Percentiles rank a stretch among this genome's conserved stretches.
These are phyloP conservation scores for Pyrenophora teres DNA, from an alignment of 2,329 filamentous ascomycete genomes.

Conservation along the genomic window DNA sequence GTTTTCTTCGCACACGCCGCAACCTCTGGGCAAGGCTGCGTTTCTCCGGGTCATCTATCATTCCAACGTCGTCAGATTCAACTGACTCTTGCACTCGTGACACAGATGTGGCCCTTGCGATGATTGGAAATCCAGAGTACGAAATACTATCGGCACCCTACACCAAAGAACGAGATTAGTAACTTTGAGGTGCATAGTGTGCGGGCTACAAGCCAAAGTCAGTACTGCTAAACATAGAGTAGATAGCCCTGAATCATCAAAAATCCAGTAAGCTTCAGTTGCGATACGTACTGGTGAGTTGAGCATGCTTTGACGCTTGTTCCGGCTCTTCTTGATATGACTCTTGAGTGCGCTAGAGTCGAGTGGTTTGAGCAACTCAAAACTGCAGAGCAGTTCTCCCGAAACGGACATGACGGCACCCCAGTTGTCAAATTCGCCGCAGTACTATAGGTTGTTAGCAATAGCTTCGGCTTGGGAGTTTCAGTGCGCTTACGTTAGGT, in stretches of 20 bases:
- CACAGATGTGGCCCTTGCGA: slow-evolving; percentile 11
- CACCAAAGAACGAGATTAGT: slow-evolving; percentile 44
- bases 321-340: slow-evolving; percentile 97
- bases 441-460: slow-evolving; percentile 68
- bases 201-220: slow-evolving; percentile 49
- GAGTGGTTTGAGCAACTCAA: slow-evolving; percentile 93
- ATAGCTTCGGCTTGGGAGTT: not conserved
- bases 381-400: slow-evolving; percentile 89
- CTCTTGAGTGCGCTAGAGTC: slow-evolving; percentile 96
- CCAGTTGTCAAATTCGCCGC: slow-evolving; percentile 99
- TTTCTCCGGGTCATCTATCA: slow-evolving; percentile 18
- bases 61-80: slow-evolving; percentile 13
- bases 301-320: slow-evolving; percentile 91
- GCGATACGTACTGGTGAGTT: slow-evolving; percentile 85
- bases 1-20: slow-evolving; percentile 22
- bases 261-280: slow-evolving; percentile 18
- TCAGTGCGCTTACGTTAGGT: slow-evolving; percentile 76
- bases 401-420: slow-evolving; percentile 99
- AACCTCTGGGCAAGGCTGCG: slow-evolving; percentile 18
- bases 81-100: slow-evolving; percentile 15
- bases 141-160: slow-evolving; percentile 28
- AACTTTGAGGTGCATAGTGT: slow-evolving; percentile 57
- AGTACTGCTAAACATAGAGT: slow-evolving; percentile 38
- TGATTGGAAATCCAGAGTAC: slow-evolving; percentile 18
- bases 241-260: slow-evolving; percentile 28